Conservation (phyloP, 495 filamentous ascomycete species). For the Aspergillus sclerotiicarbonarius region DNA sequence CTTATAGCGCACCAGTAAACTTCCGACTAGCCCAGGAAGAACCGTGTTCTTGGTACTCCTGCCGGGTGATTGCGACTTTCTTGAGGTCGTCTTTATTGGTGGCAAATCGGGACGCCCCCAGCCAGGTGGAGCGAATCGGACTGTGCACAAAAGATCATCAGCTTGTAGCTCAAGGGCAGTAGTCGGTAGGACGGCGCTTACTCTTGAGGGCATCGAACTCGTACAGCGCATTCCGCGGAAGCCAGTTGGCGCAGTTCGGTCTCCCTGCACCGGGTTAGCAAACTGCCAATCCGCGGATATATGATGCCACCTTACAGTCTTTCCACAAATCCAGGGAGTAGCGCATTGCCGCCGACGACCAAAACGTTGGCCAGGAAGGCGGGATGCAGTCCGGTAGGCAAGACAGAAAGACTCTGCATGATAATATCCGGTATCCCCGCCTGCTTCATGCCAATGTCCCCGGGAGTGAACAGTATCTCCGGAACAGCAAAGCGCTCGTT, state of each 20-base stretch:
- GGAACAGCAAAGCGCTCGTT: slow-evolving; percentile 93
- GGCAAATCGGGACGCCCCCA: slow-evolving; percentile 75
- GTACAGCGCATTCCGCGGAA: slow-evolving; percentile 72
- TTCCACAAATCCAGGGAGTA: slow-evolving; percentile 77
- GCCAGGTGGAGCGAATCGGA: slow-evolving; percentile 80
- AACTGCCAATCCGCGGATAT: neutral
- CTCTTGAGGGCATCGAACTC: slow-evolving; percentile 68
- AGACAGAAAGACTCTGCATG: slow-evolving; percentile 70
- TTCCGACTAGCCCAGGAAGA: slow-evolving; percentile 72
- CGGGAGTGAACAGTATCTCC: slow-evolving; percentile 83
- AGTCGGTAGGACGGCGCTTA: slow-evolving; percentile 23
- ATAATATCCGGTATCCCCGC: slow-evolving; percentile 78
- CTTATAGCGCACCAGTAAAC: slow-evolving; percentile 53
- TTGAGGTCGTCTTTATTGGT: slow-evolving; percentile 60
- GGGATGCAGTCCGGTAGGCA: slow-evolving; percentile 76
- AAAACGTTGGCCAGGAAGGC: slow-evolving; percentile 82
- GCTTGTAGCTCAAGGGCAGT: neutral
- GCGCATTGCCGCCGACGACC: slow-evolving; percentile 81
- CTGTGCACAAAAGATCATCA: slow-evolving; percentile 28
- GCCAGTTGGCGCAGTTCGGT: slow-evolving; percentile 71
- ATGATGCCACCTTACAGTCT: slow-evolving; percentile 53
- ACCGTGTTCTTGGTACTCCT: slow-evolving; percentile 89
- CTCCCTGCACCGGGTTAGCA: slow-evolving; percentile 42
- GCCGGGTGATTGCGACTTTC: slow-evolving; percentile 68
- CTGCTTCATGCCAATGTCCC: slow-evolving; percentile 83